phyloP scores from a whole-genome alignment of 106 monocot genomes.

The Vanilla planifolia region DNA sequence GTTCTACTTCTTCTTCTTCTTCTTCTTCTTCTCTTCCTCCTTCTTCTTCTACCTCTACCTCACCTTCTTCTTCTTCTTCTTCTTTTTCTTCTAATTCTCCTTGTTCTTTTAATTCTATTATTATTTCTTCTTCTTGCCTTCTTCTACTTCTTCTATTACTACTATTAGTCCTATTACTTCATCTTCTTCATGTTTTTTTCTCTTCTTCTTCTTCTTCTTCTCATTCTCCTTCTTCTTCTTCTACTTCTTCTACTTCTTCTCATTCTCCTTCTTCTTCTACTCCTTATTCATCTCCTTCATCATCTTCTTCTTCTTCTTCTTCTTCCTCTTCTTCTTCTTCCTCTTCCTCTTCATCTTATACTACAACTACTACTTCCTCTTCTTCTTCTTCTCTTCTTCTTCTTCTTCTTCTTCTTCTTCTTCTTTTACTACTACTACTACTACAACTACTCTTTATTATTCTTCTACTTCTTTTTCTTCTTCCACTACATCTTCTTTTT shows the following conservation, averaged over 20 bases:
- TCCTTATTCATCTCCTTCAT: no score
- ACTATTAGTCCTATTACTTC: no score
- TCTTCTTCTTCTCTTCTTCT: not conserved
- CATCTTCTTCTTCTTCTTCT: not conserved
- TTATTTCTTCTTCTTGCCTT: not conserved
- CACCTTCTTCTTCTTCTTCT: no score
- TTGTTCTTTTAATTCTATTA: not conserved
- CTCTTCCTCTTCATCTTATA: not conserved
- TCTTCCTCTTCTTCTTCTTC: not conserved
- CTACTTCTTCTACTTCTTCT: not conserved
- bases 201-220: no score
- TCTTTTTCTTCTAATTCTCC: no score
- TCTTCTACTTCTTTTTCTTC: no score
- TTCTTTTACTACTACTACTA: not conserved
- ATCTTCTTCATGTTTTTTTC: not conserved
- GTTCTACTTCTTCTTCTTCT: not conserved
- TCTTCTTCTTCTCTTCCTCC: not conserved
- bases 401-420: not conserved
- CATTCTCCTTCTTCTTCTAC: no score
- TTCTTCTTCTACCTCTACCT: no score
- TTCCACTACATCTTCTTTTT: no score
- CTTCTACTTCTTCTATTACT: not conserved
- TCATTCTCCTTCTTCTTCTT: not conserved
- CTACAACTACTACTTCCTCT: no score
- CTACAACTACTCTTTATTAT: no score